phyloP scores from a whole-genome alignment of 768 basidiomycete genomes.

The Mycena sanguinolenta region DNA sequence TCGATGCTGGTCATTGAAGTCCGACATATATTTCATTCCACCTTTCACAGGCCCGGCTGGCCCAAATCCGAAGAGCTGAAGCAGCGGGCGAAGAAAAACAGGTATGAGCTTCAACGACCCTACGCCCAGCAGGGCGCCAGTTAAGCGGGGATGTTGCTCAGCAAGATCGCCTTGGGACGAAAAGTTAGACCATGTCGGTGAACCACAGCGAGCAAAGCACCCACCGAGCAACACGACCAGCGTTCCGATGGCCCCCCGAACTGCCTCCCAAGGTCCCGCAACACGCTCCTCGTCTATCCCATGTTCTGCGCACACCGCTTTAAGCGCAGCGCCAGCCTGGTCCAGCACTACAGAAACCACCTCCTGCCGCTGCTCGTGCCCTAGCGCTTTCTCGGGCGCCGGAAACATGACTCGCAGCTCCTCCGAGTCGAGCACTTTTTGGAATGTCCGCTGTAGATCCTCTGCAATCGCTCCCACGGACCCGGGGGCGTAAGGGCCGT shows the following conservation, averaged over 20 bases:
- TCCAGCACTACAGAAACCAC: slow-evolving; percentile 42
- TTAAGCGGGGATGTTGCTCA: slow-evolving; percentile 52
- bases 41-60: slow-evolving; percentile 50
- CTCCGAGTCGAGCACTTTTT: slow-evolving; percentile 41
- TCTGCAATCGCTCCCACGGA: slow-evolving; percentile 32
- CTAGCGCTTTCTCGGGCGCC: slow-evolving; percentile 46
- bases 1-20: not conserved
- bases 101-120: slow-evolving; percentile 45
- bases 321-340: slow-evolving; percentile 43
- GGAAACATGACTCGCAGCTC: slow-evolving; percentile 45
- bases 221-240: slow-evolving; percentile 45
- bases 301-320: slow-evolving; percentile 38
- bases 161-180: slow-evolving; percentile 51
- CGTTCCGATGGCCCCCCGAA: slow-evolving; percentile 41
- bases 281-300: slow-evolving; percentile 44
- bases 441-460: slow-evolving; percentile 40
- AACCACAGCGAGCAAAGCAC: not conserved
- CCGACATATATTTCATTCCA: slow-evolving; percentile 10
- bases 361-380: slow-evolving; percentile 42
- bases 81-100: slow-evolving; percentile 48
- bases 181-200: not conserved
- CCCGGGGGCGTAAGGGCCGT: slow-evolving; percentile 2
- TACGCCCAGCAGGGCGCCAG: slow-evolving; percentile 42
- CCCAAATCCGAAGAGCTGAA: slow-evolving; percentile 53
- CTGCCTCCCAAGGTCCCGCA: slow-evolving; percentile 36